A percentile compares a stretch with the other conserved stretches of the same genome.
These are phyloP conservation scores for Beauveria varroae DNA, from an alignment of 2,329 filamentous ascomycete genomes.

Conservation along the genomic window DNA sequence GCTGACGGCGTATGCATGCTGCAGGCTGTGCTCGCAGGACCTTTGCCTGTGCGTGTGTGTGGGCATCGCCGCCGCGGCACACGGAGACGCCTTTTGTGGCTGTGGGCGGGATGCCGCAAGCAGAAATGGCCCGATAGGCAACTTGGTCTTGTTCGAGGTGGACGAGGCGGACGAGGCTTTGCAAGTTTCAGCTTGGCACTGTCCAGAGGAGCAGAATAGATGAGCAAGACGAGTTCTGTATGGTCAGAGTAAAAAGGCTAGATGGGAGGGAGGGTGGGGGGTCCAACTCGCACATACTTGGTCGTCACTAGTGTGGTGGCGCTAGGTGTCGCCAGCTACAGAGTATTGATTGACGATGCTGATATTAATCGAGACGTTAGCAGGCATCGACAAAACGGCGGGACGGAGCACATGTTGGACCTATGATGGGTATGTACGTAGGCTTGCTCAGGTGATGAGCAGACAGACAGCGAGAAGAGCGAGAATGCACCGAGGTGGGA, in stretches of 20 bases:
- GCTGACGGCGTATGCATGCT: neutral
- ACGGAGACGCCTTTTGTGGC: neutral
- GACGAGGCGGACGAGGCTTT: neutral
- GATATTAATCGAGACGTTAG: no score
- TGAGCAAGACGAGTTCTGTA: neutral
- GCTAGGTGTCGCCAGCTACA: neutral
- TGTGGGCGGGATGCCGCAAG: neutral
- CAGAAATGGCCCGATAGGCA: neutral
- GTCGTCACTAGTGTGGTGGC: neutral
- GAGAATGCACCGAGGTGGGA: neutral
- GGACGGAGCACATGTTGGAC: no score
- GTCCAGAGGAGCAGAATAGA: neutral
- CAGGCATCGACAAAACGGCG: no score
- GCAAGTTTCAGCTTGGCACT: neutral
- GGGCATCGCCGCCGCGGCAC: neutral
- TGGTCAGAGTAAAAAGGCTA: neutral
- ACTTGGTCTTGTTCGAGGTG: neutral
- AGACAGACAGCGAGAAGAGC: no score
- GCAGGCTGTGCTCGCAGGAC: neutral
- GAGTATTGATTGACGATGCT: neutral
- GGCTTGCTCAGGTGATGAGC: no score
- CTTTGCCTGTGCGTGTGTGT: neutral
- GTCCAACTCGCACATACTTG: neutral
- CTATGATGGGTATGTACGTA: no score
- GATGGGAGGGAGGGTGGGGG: neutral